Evolutionary conservation across 768 basidiomycete genomes (phyloP), one percentile per base, ranked within the genome.

Genomic region (Boletus rubescentipes): DNA sequence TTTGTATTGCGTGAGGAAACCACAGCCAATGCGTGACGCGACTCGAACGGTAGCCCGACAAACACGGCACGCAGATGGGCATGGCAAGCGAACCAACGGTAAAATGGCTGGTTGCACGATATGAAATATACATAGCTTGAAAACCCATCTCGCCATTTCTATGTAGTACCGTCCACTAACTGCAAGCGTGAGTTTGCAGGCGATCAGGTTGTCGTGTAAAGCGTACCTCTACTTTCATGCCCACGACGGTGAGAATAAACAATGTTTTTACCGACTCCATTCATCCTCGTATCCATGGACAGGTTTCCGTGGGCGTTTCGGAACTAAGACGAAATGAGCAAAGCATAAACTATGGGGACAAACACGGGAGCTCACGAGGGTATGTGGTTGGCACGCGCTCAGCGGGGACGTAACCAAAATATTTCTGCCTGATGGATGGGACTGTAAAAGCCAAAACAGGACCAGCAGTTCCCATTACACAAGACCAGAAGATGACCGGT

Each of bases 401-500:
- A 37, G 88, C 75, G 4, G 82, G 79, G 59, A 78, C 78, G 59
- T 85, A 91, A 18, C 93, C 93, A 63, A 89, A 72, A n/a, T 75
- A 74, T 63, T 81, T 77, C 44, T 67, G 74, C 52, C 91, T 87
- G 58, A 94, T 79, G 18, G 91, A 89, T n/a, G 93, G 93, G 16
- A 94, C 79, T 38, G 77, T 74, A 39, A 90, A 60, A 39, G 86
- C 86, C 71, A 93, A 73, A 23, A 86, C 74, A 11, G 93, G 93
- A 2, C 93, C 93, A 62, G 85, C 78, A 52, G 76, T 62, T 48
- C 92, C 93, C 52, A 96, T 73, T 44, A 85, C 71, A 67, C 85
- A 78, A 11, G 93, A 93, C 73, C 86, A 96, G 77, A 94, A 94
- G 70, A 94, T 82, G 70, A 92, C 89, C 29, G 93, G 93, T 64